These are phyloP conservation scores for Lumnitzera racemosa DNA, from an alignment of 345 rosid genomes.

Conservation along the genomic window DNA sequence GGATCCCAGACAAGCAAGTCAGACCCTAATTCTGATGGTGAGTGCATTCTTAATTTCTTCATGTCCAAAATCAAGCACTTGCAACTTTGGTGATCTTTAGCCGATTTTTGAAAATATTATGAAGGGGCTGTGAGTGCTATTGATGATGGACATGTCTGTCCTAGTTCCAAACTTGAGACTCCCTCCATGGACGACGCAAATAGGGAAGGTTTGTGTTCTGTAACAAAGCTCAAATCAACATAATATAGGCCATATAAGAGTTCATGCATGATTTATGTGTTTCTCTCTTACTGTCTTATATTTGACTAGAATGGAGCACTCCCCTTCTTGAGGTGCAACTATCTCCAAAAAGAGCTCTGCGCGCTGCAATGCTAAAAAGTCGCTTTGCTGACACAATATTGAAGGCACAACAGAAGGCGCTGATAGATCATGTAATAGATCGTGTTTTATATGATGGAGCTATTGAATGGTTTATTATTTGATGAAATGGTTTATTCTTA, in stretches of 20 bases:
- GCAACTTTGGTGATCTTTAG: conserved; percentile 9
- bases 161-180: conserved; percentile 32
- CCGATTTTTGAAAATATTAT: conserved; percentile 13
- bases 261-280: neutral
- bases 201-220: conserved; percentile 36
- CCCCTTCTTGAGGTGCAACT: conserved; percentile 33
- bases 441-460: neutral
- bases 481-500: neutral
- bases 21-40: conserved; percentile 70
- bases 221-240: neutral
- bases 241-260: neutral
- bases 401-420: conserved; percentile 61
- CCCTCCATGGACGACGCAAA: conserved; percentile 26
- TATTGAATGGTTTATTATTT: neutral
- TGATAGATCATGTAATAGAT: conserved; percentile 41
- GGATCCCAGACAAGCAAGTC: conserved; percentile 42
- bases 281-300: neutral
- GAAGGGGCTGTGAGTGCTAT: conserved; percentile 58
- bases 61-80: conserved; percentile 4
- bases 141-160: conserved; percentile 44
- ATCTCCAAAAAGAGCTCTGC: conserved; percentile 73
- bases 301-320: conserved; percentile 36
- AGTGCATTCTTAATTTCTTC: conserved; percentile 20
- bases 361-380: conserved; percentile 65
- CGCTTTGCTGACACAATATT: conserved; percentile 74